Evolutionary conservation across 1,284 basidiomycete genomes (phyloP).

Genomic region (Malassezia yamatoensis): DNA sequence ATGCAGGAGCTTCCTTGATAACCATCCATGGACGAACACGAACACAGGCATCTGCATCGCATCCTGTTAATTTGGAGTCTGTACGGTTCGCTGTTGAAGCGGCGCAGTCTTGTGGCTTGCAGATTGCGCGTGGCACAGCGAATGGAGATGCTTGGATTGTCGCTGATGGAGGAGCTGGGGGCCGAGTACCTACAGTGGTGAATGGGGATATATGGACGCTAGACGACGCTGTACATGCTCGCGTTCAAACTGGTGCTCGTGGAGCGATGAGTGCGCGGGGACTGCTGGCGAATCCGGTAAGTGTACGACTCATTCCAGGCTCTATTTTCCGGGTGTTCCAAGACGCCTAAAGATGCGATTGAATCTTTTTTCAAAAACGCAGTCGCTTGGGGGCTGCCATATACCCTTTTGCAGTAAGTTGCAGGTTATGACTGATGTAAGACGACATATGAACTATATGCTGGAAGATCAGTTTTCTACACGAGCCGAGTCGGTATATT

Average conservation of each 20-base stretch:
- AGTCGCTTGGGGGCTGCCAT: constrained; percentile 52
- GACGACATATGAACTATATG: constrained; percentile 55
- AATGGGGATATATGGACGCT: constrained; percentile 56
- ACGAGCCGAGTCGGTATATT: constrained; percentile 52
- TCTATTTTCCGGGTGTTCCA: constrained; percentile 53
- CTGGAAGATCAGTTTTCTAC: constrained; percentile 51
- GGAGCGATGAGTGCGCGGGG: constrained; percentile 58
- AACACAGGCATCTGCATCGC: constrained; percentile 52
- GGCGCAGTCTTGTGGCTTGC: constrained; percentile 39
- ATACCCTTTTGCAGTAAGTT: constrained; percentile 51
- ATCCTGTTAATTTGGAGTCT: constrained; percentile 53
- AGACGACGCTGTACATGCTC: constrained; percentile 51
- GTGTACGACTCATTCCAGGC: constrained; percentile 47
- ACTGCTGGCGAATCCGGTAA: constrained; percentile 55
- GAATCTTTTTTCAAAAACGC: constrained; percentile 52
- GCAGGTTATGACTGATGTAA: constrained; percentile 11
- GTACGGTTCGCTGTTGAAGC: constrained; percentile 54
- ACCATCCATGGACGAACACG: constrained; percentile 57
- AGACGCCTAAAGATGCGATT: constrained; percentile 53
- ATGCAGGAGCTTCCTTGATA: constrained; percentile 52
- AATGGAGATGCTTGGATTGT: constrained; percentile 21
- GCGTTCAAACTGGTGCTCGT: constrained; percentile 51
- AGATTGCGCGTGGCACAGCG: constrained; percentile 24
- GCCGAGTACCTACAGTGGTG: constrained; percentile 54
- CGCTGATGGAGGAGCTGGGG: constrained; percentile 44